Conservation (phyloP, 768 basidiomycete genomes). For the Filobasidium wieringae region DNA sequence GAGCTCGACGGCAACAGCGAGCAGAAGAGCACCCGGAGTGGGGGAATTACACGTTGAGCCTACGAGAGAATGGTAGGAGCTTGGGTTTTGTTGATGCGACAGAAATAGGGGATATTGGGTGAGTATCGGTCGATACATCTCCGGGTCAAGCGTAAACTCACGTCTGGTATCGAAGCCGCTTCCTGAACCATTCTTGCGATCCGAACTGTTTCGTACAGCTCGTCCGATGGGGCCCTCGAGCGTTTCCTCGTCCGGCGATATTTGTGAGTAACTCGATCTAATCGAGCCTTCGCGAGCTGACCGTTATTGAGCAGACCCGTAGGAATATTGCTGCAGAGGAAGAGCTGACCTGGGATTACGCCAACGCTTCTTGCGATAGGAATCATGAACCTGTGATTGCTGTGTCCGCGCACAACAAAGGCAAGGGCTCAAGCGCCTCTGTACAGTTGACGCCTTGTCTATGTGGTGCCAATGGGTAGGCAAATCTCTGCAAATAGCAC, state of each 20-base stretch:
- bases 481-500: background rate
- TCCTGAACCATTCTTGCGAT: slow-evolving; percentile 38
- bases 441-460: background rate
- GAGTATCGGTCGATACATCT: too few species aligned
- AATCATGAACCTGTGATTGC: background rate
- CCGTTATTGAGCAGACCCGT: slow-evolving; percentile 19
- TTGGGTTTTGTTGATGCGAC: slow-evolving; percentile 34
- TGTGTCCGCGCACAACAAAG: background rate
- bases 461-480: background rate
- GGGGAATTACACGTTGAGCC: slow-evolving; percentile 35
- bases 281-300: background rate
- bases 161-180: slow-evolving; percentile 16
- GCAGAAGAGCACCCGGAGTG: background rate
- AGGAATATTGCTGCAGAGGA: slow-evolving; percentile 24
- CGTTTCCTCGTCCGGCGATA: slow-evolving; percentile 31
- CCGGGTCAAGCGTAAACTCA: background rate
- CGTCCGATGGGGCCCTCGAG: slow-evolving; percentile 28
- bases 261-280: slow-evolving; percentile 23
- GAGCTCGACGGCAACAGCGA: slow-evolving; percentile 1
- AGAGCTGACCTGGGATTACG: slow-evolving; percentile 38
- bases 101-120: slow-evolving; percentile 29
- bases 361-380: slow-evolving; percentile 25
- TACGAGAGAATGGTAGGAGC: slow-evolving; percentile 19
- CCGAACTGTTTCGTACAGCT: slow-evolving; percentile 34
- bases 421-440: background rate